A percentile compares a stretch with the other conserved stretches of the same genome.
phyloP scores from a whole-genome alignment of 2,329 filamentous ascomycete genomes.

The Huntiella decipiens region DNA sequence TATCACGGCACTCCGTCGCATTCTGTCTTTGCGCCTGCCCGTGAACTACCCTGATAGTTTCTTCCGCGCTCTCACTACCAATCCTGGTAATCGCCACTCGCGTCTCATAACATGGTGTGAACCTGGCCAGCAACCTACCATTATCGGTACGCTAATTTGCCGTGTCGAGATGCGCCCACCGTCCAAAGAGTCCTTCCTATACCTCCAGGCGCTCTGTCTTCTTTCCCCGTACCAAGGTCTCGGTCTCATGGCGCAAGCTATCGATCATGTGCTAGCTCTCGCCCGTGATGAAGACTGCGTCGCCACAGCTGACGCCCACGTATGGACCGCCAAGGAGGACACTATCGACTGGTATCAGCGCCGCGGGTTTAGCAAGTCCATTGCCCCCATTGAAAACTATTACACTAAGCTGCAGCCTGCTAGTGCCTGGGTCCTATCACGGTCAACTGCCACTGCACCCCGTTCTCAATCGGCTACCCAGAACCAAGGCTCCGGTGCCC shows the following conservation, averaged over 20 bases:
- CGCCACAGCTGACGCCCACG: constrained; percentile 39
- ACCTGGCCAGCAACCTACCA: constrained; percentile 21
- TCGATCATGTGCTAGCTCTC: constrained; percentile 31
- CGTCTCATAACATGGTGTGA: constrained; percentile 41
- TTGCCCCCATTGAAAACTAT: constrained; percentile 33
- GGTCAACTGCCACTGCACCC: constrained; percentile 15
- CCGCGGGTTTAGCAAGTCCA: constrained; percentile 34
- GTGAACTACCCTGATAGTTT: constrained; percentile 46
- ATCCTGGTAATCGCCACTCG: constrained; percentile 33
- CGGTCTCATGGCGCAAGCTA: constrained; percentile 37
- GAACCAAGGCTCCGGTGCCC: neutral
- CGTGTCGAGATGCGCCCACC: constrained; percentile 35
- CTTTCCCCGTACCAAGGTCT: constrained; percentile 43
- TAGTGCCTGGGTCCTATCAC: constrained; percentile 40
- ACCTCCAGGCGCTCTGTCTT: constrained; percentile 45
- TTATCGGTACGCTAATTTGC: constrained; percentile 43
- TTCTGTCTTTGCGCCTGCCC: constrained; percentile 45
- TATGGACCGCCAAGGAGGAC: constrained; percentile 48
- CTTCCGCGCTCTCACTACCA: constrained; percentile 34
- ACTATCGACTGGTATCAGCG: constrained; percentile 42
- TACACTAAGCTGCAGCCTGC: constrained; percentile 43
- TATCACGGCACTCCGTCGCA: constrained; percentile 39
- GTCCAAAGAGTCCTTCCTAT: constrained; percentile 27
- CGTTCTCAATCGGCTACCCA: constrained; percentile 10
- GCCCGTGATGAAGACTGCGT: constrained; percentile 22